Evolutionary conservation across 2,329 filamentous ascomycete species (phyloP).

Genomic region (Ophiosphaerella herpotricha): DNA sequence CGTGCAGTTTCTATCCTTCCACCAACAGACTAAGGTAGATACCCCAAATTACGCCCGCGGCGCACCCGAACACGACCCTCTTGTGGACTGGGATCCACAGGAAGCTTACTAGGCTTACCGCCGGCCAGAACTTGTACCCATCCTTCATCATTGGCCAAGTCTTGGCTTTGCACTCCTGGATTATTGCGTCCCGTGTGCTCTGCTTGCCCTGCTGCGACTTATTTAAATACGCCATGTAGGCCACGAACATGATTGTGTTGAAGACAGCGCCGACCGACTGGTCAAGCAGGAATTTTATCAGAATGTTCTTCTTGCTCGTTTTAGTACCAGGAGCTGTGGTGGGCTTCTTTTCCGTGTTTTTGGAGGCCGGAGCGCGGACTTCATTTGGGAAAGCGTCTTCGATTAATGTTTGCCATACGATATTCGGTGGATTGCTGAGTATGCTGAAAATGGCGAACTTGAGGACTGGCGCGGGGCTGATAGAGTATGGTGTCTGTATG

Average conservation of each 20-base stretch:
- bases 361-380: conserved; percentile 41
- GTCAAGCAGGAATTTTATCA: conserved; percentile 70
- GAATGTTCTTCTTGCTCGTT: conserved; percentile 65
- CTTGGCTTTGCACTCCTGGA: conserved; percentile 50
- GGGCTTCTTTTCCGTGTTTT: conserved; percentile 35
- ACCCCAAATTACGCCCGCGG: conserved; percentile 75
- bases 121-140: conserved; percentile 74
- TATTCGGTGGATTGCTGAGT: conserved; percentile 79
- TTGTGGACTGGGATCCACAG: conserved; percentile 72
- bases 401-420: conserved; percentile 81
- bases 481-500: conserved; percentile 59
- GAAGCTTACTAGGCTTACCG: conserved; percentile 72
- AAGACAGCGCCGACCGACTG: conserved; percentile 68
- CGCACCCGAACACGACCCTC: conserved; percentile 70
- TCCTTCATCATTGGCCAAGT: conserved; percentile 62
- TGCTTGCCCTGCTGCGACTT: conserved; percentile 19
- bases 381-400: conserved; percentile 73
- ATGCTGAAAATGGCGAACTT: conserved; percentile 78
- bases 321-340: conserved; percentile 29
- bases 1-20: conserved; percentile 6
- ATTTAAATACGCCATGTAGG: conserved; percentile 59
- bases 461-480: conserved; percentile 71
- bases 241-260: conserved; percentile 69
- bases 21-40: conserved; percentile 72
- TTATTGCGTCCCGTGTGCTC: conserved; percentile 40